Conservation (phyloP, 2,329 filamentous ascomycete genomes). For the Botrytis aclada region DNA sequence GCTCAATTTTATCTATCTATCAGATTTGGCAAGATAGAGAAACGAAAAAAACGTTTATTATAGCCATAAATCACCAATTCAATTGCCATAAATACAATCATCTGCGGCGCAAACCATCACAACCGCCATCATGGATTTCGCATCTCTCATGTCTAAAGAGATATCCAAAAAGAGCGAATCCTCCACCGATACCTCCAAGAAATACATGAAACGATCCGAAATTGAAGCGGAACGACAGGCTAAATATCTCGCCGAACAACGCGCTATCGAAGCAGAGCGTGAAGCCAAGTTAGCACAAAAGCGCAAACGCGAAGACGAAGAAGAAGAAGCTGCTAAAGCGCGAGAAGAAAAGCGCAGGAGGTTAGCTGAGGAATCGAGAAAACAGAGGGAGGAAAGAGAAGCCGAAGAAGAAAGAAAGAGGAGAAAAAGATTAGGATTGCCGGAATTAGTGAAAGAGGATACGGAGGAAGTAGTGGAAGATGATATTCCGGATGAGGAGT, state of each 20-base stretch:
- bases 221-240: constrained; percentile 77
- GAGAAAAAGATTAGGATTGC: constrained; percentile 75
- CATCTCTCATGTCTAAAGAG: constrained; percentile 86
- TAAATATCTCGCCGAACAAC: constrained; percentile 79
- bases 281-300: constrained; percentile 70
- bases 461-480: constrained; percentile 49
- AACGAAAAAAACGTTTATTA: not conserved
- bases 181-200: constrained; percentile 49
- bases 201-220: constrained; percentile 83
- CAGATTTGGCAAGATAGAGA: not conserved
- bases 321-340: constrained; percentile 62
- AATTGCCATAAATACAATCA: not conserved
- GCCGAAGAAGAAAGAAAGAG: constrained; percentile 68
- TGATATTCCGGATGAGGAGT: constrained; percentile 68
- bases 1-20: not conserved
- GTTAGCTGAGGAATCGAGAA: constrained; percentile 76
- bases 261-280: constrained; percentile 67
- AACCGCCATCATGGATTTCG: constrained; percentile 78
- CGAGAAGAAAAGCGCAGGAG: constrained; percentile 79
- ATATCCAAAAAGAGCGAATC: constrained; percentile 74
- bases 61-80: not conserved
- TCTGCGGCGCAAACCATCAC: not conserved
- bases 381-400: constrained; percentile 68
- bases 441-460: constrained; percentile 61
- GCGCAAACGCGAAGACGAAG: constrained; percentile 86